Conservation (phyloP, 106 monocot genomes). For the Xerophyta viscosa region DNA sequence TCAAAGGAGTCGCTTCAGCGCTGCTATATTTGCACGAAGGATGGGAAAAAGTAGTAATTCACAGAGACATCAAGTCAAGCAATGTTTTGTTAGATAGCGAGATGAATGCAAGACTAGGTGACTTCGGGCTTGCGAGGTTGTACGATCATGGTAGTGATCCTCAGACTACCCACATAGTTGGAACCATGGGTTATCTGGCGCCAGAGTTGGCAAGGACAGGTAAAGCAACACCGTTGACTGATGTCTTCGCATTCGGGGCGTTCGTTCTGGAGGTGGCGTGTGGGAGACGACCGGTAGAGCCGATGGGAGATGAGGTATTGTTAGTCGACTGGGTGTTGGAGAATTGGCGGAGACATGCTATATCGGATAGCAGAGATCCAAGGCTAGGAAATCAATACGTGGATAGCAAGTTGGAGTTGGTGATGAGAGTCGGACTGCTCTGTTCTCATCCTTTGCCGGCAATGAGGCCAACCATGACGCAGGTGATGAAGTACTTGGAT, state of each 20-base stretch:
- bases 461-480: constrained; percentile 1
- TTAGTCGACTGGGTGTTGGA: constrained; percentile 10
- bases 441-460: constrained; percentile 5
- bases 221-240: constrained; percentile 10
- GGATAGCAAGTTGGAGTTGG: constrained; percentile 9
- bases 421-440: constrained; percentile 3
- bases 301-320: not conserved
- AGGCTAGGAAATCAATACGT: constrained; percentile 2
- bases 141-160: constrained; percentile 3
- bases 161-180: constrained; percentile 6
- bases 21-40: constrained; percentile 6
- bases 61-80: constrained; percentile 23
- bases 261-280: constrained; percentile 20
- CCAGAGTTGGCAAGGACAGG: constrained; percentile 16
- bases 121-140: constrained; percentile 16
- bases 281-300: constrained; percentile 13
- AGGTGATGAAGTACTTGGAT: constrained; percentile 11
- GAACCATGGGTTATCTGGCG: constrained; percentile 12
- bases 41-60: constrained; percentile 1
- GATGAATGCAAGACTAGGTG: constrained; percentile 17
- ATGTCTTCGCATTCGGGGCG: constrained; percentile 14
- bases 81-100: constrained; percentile 18
- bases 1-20: constrained; percentile 7
- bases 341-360: constrained; percentile 5
- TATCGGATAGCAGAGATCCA: constrained; percentile 2